Conservation (phyloP, 2,329 filamentous ascomycete genomes). For the Diaporthe amygdali region DNA sequence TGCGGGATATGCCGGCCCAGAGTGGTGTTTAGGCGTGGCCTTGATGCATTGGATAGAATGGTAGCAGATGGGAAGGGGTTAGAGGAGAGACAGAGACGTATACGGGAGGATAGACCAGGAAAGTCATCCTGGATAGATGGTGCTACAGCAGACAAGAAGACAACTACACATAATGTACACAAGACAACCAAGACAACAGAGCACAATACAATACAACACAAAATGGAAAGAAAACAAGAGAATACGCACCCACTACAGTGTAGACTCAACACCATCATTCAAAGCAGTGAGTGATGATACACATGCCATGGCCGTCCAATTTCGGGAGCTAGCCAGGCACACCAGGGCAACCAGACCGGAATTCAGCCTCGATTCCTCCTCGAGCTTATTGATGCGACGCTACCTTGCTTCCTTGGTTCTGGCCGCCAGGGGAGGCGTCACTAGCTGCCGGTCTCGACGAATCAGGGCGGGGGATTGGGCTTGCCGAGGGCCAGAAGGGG, state of each 20-base stretch:
- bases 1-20: not conserved
- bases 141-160: not conserved
- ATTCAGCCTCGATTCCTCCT: not conserved
- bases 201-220: not conserved
- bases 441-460: not conserved
- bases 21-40: not conserved
- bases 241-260: too few relatives aligned
- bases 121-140: not conserved
- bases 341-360: not conserved
- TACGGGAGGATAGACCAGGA: too few relatives aligned
- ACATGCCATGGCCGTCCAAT: not conserved
- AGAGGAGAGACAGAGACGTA: not conserved
- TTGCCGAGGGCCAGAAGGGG: constrained; percentile 8
- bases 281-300: not conserved
- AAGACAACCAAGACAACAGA: too few relatives aligned
- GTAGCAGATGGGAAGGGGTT: not conserved
- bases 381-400: not conserved
- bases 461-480: not conserved
- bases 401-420: constrained; percentile 9
- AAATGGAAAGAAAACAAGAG: too few relatives aligned
- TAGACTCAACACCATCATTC: not conserved
- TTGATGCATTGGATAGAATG: not conserved
- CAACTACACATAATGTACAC: not conserved
- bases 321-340: not conserved
- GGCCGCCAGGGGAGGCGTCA: not conserved